Evolutionary conservation across 805 yeast species (phyloP), one percentile per base, ranked within the genome.

Genomic region (Candida tibetensis): DNA sequence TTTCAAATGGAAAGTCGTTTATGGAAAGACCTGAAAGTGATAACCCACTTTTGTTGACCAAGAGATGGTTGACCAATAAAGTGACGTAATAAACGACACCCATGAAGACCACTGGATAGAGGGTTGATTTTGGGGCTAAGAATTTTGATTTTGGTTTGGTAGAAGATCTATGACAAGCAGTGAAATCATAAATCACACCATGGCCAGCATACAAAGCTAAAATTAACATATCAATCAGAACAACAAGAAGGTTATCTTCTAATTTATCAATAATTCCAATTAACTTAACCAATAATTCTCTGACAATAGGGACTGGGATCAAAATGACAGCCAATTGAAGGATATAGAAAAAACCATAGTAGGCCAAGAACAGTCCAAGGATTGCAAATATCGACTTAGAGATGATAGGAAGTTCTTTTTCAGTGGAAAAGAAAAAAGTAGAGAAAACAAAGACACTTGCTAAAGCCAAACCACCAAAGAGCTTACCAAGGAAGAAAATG

Each of bases 111-210:
- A 28, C 30, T 6, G 30, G n/a, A 4, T 8, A 10, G 14, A 26
- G 19, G 9, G 21, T 23, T 16, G 3, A 5, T n/a, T 21, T 31
- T 14, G 40, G 30, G 5, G 21, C 32, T 1, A 25, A 28, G 21
- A 31, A 30, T 7, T 18, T 25, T n/a, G 35, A 31, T 8, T 17
- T 5, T 15, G n/a, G 15, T 12, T 17, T 9, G 1, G 31, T 25
- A 5, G n/a, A 6, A 12, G 25, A 19, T 2, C 25, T 17, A 5
- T 26, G 19, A 8, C 18, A 16, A 17, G 21, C 29, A 5, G 16
- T 21, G 17, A 22, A 17, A 8, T 31, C 35, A 21, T 37, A 37
- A 16, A 37, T 27, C 13, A 37, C 28, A 12, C 40, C 40, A 18
- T 37, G 40, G 3, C 40, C 40, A n/a, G 21, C 15, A 15, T 37